Base-by-base conservation (phyloP, 208 protist genomes). In the Crithidia brevicula region DNA sequence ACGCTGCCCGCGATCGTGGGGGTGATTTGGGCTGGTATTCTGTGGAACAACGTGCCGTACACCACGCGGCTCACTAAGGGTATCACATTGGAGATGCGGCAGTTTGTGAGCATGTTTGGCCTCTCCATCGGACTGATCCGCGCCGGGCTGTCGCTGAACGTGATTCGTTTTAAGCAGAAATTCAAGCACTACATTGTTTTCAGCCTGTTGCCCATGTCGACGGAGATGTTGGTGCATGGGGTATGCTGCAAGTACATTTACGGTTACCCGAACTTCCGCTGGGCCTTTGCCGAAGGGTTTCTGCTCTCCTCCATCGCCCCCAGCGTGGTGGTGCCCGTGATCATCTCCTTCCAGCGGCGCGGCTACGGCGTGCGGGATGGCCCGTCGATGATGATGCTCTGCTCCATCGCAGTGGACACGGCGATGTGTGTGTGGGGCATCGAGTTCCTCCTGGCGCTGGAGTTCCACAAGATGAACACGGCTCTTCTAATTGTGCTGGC, bases 31-130 rank as follows among this genome's bases (percentile, higher is more conserved):
- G 81, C 79, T 11, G 84, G 77, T 20, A 67, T 85, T 62, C 51
- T 89, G 57, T 89, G 80, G 65, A 78, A 83, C 49, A 89, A 86
- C 60, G 76, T 83, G 15, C 84, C 84, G 28, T 74, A 75, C 60
- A 63, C 67, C 3, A 73, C 69, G 2, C 76, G 70, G 23, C 61
- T 86, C n/a, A 89, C 84, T 4, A 65, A 43, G 3, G 84, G 84
- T 52, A 86, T 86, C 45, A 68, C 56, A 31, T 4, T 67, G 43
- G 61, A 68, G 33, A 81, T 86, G 59, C 62, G 72, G 0, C 38
- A 58, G 28, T 79, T 84, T 28, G 57, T 82, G n/a, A 42, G 68
- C 45, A 75, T 72, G 61, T 77, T 86, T 34, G 80, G 80, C 5
- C 56, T 89, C 10, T 59, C 84, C 22, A 77, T 89, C 22, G 80